Percentiles rank a stretch among this genome's conserved stretches.
These are phyloP conservation scores for Naganishia vaughanmartiniae DNA, from an alignment of 768 basidiomycete genomes.

Conservation along the genomic window DNA sequence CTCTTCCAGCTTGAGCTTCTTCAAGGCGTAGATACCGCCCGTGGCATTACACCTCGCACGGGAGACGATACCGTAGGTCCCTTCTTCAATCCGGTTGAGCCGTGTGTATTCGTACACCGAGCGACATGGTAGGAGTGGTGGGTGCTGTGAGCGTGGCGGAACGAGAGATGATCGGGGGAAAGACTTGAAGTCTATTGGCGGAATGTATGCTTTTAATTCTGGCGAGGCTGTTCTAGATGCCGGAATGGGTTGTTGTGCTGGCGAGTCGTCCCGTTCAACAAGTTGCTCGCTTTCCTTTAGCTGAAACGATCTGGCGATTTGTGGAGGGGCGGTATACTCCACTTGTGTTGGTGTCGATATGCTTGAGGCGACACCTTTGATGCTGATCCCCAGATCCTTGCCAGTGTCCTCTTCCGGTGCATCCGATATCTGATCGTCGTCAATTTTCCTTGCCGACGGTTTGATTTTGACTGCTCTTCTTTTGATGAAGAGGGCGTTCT, in stretches of 20 bases:
- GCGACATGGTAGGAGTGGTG: constrained; percentile 76
- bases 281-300: not conserved
- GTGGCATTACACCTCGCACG: constrained; percentile 93
- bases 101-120: constrained; percentile 92
- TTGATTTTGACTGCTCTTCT: constrained; percentile 28
- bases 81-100: constrained; percentile 97
- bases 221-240: not conserved
- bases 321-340: constrained; percentile 6
- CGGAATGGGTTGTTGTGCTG: not conserved
- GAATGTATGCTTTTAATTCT: not conserved
- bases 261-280: not conserved
- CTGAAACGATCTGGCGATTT: no score
- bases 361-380: not conserved
- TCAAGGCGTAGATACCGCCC: constrained; percentile 91
- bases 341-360: not conserved
- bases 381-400: constrained; percentile 5
- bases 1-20: constrained; percentile 96
- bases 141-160: constrained; percentile 73
- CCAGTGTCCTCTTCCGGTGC: not conserved
- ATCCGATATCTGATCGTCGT: not conserved
- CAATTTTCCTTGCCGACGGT: constrained; percentile 9
- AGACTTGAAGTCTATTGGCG: constrained; percentile 9
- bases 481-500: constrained; percentile 21
- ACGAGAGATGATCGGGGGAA: constrained; percentile 37
- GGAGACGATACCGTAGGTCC: constrained; percentile 94